These are phyloP conservation scores for Fusarium xylarioides DNA, from an alignment of 2,329 filamentous ascomycete genomes.

Conservation along the genomic window DNA sequence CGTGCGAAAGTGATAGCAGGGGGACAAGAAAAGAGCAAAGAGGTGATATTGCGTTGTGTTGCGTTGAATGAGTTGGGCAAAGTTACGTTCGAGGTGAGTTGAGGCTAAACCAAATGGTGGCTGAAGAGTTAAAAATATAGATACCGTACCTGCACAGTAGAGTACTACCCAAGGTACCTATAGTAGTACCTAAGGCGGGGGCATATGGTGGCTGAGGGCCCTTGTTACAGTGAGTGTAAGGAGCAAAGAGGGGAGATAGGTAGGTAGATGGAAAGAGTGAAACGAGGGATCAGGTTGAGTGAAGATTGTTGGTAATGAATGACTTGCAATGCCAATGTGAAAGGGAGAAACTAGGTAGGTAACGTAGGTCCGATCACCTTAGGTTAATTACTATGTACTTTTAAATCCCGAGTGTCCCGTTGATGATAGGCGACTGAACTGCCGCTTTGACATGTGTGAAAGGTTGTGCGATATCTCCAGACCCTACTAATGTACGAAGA, in stretches of 20 bases:
- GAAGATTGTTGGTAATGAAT: not conserved
- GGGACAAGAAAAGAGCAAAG: not conserved
- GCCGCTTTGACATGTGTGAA: slow-evolving; percentile 1
- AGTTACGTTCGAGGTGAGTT: slow-evolving; percentile 8
- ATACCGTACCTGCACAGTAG: slow-evolving; percentile 24
- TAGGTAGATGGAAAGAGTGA: not conserved
- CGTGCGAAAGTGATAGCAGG: not conserved
- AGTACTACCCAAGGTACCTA: not conserved
- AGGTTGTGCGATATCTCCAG: not conserved
- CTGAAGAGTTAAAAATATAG: slow-evolving; percentile 35
- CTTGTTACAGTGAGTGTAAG: slow-evolving; percentile 5
- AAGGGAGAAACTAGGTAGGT: not conserved
- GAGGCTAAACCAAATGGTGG: slow-evolving; percentile 27
- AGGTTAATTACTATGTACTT: not conserved
- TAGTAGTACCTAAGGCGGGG: slow-evolving; percentile 17
- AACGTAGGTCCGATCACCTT: not conserved
- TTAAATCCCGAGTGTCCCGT: not conserved
- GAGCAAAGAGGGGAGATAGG: not conserved
- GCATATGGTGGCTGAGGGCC: slow-evolving; percentile 18
- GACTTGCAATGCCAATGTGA: not conserved
- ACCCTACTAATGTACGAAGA: not conserved
- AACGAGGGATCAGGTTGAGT: not conserved
- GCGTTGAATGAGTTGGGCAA: slow-evolving; percentile 5
- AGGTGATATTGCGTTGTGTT: slow-evolving; percentile 8
- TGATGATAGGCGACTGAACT: not conserved